Evolutionary conservation across 176 grass and related monocot genomes (phyloP), one percentile per base, ranked within the genome.

Genomic region (Zizania latifolia): DNA sequence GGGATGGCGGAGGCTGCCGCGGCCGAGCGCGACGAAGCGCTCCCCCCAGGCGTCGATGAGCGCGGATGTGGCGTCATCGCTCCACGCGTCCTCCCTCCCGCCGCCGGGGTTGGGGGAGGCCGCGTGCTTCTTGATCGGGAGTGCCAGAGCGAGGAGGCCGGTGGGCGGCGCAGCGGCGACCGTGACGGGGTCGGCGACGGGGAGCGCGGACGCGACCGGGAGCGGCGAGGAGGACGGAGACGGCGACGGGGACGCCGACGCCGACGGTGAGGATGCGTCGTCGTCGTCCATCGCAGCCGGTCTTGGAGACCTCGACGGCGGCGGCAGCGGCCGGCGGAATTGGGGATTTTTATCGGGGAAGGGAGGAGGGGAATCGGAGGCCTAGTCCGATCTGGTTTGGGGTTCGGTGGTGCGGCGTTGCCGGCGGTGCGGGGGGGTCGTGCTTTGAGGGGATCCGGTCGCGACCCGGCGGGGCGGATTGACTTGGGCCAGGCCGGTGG

Each of bases 1-100:
- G 40, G 92, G 92, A 79, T 94, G 91, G 22, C 90, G 88, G 62
- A 99, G 84, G 76, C 90, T 99, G 11, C 95, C 95, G 50, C 95
- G 91, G 41, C 89, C 93, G 76, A 99, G 81, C 83, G 92, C 95
- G 23, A 99, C 82, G 72, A 86, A 99, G 0, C 95, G 81, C 71
- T 99, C 95, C 3, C 95, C 91, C 95, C 95, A 99, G 27, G 95
- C 95, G 58, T 94, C 95, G 82, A 99, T 99, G 41, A 99, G 82
- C 29, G 89, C 82, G 7, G 86, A 92, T 8, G 95, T 99, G 29
- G 91, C 86, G 64, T 89, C 91, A 57, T 99, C 91, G 86, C 95
- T 99, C 95, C 95, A 94, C 24, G 89, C 92, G n/a, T 99, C 95
- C 82, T 99, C 91, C 64, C 95, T 73, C 26, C 94, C 77, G 6